A percentile compares a stretch with the other conserved stretches of the same genome.
phyloP scores from a whole-genome alignment of 1,139 yeast species.

The Magnusiomyces ingens region DNA sequence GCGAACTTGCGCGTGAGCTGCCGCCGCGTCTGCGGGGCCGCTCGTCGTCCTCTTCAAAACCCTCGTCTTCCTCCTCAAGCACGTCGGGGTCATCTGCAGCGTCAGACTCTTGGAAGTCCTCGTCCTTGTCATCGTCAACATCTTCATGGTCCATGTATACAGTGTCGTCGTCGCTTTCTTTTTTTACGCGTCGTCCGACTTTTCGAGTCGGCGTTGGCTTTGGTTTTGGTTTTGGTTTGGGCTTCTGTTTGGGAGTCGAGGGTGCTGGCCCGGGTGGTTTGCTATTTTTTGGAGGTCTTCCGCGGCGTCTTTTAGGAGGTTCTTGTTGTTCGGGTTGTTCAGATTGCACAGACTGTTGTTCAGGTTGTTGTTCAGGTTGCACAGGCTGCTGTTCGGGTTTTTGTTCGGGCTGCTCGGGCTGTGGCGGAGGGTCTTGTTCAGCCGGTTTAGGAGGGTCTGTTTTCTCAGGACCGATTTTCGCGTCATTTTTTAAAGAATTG shows the following conservation, averaged over 20 bases:
- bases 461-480: too few species aligned
- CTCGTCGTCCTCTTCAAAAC: background rate
- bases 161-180: conserved; percentile 16
- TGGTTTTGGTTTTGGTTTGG: background rate
- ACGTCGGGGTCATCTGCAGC: background rate
- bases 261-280: background rate
- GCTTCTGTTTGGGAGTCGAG: background rate
- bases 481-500: too few species aligned
- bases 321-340: too few species aligned
- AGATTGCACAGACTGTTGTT: too few species aligned
- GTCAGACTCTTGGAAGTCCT: conserved; percentile 1
- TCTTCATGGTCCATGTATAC: conserved; percentile 13
- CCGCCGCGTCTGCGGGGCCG: background rate
- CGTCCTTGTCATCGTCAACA: conserved; percentile 11
- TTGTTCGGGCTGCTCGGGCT: too few species aligned
- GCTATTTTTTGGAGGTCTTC: background rate
- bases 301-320: background rate
- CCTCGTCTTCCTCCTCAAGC: conserved; percentile 6
- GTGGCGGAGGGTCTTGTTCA: too few species aligned
- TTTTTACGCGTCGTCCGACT: too few species aligned
- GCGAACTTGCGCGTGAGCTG: conserved; percentile 5
- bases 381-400: too few species aligned
- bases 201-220: background rate
- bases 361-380: too few species aligned
- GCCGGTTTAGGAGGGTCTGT: too few species aligned